Evolutionary conservation across 2,329 filamentous ascomycete genomes (phyloP).

Genomic region (Penicillium palitans): DNA sequence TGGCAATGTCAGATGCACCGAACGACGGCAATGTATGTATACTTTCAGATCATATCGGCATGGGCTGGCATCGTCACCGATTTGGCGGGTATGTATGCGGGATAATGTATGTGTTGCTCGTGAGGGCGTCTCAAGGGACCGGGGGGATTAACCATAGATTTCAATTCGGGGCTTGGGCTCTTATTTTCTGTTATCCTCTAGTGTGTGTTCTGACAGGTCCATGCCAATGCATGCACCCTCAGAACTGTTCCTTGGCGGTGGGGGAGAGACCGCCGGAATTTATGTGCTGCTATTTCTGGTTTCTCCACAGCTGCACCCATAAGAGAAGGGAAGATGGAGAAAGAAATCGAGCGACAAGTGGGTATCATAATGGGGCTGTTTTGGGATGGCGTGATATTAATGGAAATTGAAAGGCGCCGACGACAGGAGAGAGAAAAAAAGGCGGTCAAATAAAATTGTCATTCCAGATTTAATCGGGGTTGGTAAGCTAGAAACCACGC

Average conservation of each 20-base stretch:
- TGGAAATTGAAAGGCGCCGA: slow-evolving; percentile 21
- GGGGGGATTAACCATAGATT: slow-evolving; percentile 9
- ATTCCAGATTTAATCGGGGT: slow-evolving; percentile 34
- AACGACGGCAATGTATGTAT: not conserved
- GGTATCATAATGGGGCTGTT: slow-evolving; percentile 43
- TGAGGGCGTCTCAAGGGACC: slow-evolving; percentile 15
- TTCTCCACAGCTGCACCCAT: slow-evolving; percentile 8
- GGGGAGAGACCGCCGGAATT: not conserved
- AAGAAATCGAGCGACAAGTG: slow-evolving; percentile 32
- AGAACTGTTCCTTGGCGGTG: not conserved
- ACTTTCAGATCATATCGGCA: not conserved
- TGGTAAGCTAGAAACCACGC: slow-evolving; percentile 30
- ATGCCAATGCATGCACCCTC: slow-evolving; percentile 2
- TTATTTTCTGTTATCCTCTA: slow-evolving; percentile 12
- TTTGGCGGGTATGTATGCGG: slow-evolving; percentile 20
- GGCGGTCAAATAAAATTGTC: slow-evolving; percentile 12
- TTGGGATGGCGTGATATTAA: slow-evolving; percentile 32
- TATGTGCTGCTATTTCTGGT: slow-evolving; percentile 2
- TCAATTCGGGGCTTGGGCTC: slow-evolving; percentile 9
- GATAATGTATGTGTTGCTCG: slow-evolving; percentile 18
- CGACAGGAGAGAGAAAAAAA: slow-evolving; percentile 14
- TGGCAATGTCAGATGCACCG: not conserved
- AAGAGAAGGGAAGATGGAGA: slow-evolving; percentile 23
- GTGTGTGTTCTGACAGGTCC: not conserved
- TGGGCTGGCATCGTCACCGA: not conserved